A percentile compares a stretch with the other conserved stretches of the same genome.
Conservation (phyloP, 345 rosid genomes). For the Melastoma malabathricum region DNA sequence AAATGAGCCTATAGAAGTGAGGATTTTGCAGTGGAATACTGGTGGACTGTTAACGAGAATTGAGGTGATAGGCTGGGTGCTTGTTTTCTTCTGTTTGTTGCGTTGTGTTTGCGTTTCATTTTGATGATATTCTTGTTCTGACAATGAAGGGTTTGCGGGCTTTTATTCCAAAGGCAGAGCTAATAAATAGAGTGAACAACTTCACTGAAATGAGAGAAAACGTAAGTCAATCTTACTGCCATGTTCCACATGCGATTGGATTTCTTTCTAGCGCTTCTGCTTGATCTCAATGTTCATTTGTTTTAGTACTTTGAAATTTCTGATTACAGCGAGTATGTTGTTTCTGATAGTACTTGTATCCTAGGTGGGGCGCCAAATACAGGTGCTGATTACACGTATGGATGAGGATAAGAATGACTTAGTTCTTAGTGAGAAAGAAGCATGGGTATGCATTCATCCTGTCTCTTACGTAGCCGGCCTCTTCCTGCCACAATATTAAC, state of each 20-base stretch:
- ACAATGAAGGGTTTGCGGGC: constrained; percentile 61
- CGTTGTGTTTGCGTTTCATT: neutral
- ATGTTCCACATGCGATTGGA: neutral
- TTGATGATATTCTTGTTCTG: constrained; percentile 4
- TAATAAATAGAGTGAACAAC: constrained; percentile 56
- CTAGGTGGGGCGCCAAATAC: constrained; percentile 52
- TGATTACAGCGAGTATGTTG: neutral
- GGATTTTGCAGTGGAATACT: constrained; percentile 79
- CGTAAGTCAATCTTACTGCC: constrained; percentile 20
- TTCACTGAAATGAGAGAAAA: constrained; percentile 84
- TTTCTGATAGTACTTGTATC: constrained; percentile 9
- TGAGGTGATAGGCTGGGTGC: constrained; percentile 35
- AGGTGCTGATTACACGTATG: constrained; percentile 47
- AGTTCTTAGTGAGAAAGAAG: constrained; percentile 64
- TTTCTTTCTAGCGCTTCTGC: neutral
- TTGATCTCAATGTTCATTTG: neutral
- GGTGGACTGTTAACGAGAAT: constrained; percentile 82
- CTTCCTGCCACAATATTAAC: too few relatives aligned
- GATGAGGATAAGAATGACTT: constrained; percentile 66
- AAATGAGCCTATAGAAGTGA: constrained; percentile 68
- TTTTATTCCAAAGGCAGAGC: constrained; percentile 73
- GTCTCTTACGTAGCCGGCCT: neutral
- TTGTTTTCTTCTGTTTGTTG: neutral
- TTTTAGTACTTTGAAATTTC: neutral
- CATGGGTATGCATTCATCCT: constrained; percentile 47